Conservation (phyloP, 140 eudicot species). For the Flaveria floridana region DNA sequence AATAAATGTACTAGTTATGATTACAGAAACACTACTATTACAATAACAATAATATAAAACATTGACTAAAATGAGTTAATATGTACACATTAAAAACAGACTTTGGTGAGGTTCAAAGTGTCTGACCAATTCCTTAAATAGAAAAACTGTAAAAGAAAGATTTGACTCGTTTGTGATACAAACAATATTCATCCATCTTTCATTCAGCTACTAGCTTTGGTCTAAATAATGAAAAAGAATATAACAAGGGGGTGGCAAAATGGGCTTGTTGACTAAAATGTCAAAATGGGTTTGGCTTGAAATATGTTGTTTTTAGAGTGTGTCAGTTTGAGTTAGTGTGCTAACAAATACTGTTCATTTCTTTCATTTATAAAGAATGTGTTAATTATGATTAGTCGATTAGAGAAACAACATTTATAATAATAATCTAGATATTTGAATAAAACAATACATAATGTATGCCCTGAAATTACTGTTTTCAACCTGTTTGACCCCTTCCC, state of each 20-base stretch:
- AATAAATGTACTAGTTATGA: too few species aligned
- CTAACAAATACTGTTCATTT: not conserved
- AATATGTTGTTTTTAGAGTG: not conserved
- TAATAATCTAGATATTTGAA: not conserved
- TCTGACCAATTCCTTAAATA: not conserved
- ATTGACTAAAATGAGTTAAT: too few species aligned
- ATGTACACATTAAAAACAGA: too few species aligned
- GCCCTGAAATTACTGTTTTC: not conserved
- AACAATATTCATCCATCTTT: not conserved
- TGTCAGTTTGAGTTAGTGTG: not conserved
- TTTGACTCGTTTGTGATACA: not conserved
- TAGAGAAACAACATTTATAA: not conserved
- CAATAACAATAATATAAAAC: too few species aligned
- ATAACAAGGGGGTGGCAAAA: slow-evolving; percentile 4
- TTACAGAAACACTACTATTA: too few species aligned
- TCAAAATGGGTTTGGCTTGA: not conserved
- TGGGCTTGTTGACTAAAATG: not conserved
- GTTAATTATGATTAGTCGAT: not conserved
- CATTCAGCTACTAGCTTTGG: not conserved
- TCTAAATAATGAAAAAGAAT: not conserved
- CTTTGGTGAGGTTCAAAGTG: not conserved
- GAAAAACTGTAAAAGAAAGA: not conserved
- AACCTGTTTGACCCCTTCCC: not conserved
- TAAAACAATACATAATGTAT: not conserved
- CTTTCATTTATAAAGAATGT: not conserved